Evolutionary conservation across 2,329 filamentous ascomycete species (phyloP).

Genomic region (Herpotrichia juniperi): DNA sequence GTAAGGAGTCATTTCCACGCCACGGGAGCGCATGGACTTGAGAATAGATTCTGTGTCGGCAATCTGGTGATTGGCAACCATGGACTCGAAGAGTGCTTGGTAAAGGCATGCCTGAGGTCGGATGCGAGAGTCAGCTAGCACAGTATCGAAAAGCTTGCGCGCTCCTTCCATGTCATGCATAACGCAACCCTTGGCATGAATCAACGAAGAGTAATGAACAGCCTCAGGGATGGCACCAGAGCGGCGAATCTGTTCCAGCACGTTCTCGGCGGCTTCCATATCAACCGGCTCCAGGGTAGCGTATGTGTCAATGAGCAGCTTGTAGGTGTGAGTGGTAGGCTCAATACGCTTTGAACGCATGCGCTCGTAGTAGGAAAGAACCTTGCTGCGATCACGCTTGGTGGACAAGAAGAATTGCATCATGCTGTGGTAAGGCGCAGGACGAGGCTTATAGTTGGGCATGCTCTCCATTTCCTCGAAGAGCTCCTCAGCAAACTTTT

Average conservation of each 20-base stretch:
- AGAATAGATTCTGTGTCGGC: conserved; percentile 73
- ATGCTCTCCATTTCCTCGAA: conserved; percentile 99
- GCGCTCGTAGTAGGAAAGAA: conserved; percentile 90
- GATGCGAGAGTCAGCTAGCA: conserved; percentile 71
- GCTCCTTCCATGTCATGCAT: conserved; percentile 89
- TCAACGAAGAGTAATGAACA: conserved; percentile 93
- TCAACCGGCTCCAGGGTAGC: conserved; percentile 91
- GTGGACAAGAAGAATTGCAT: conserved; percentile 99
- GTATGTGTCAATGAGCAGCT: conserved; percentile 93
- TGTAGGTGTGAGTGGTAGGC: conserved; percentile 95
- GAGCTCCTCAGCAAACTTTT: conserved; percentile 95
- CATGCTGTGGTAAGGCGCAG: conserved; percentile 98
- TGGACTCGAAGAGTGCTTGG: conserved; percentile 94
- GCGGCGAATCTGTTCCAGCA: conserved; percentile 78
- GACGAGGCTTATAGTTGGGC: conserved; percentile 97
- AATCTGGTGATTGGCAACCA: conserved; percentile 93
- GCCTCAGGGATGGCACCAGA: conserved; percentile 81
- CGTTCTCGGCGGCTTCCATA: conserved; percentile 83
- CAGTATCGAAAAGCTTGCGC: conserved; percentile 78
- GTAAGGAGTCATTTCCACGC: conserved; percentile 90
- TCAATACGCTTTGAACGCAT: conserved; percentile 88
- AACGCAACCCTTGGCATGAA: conserved; percentile 94
- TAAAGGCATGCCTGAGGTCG: conserved; percentile 84
- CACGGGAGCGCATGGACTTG: conserved; percentile 72
- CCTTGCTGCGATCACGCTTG: conserved; percentile 94